phyloP scores from a whole-genome alignment of 257 asterid genomes.

The Datura wrightii region DNA sequence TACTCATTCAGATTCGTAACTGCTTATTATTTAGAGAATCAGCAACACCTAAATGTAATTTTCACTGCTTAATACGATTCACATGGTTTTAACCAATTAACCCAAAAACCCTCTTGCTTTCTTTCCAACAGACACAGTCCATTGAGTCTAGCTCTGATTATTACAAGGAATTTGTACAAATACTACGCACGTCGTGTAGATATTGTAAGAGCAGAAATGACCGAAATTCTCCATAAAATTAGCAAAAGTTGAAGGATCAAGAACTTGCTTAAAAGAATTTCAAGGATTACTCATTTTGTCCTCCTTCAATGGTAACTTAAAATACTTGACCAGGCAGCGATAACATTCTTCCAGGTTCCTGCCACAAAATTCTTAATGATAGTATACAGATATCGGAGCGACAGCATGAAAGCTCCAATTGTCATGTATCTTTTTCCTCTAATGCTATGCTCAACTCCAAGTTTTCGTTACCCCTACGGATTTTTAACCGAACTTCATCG shows the following conservation, averaged over 20 bases:
- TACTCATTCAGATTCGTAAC: not conserved
- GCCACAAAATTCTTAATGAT: not conserved
- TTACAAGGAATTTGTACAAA: not conserved
- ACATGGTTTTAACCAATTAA: too few relatives aligned
- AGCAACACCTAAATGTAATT: too few relatives aligned
- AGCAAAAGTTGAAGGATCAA: not conserved
- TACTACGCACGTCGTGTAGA: not conserved
- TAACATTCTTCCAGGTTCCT: not conserved
- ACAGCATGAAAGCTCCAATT: not conserved
- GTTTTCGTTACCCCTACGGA: constrained; percentile 62
- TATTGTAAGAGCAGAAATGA: not conserved
- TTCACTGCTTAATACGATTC: too few relatives aligned
- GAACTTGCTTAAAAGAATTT: not conserved
- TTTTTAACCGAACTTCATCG: constrained; percentile 66
- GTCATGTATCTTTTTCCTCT: constrained; percentile 61
- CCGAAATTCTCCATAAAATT: not conserved
- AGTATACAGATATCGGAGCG: not conserved
- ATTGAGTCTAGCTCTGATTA: too few relatives aligned
- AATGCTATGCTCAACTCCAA: constrained; percentile 69
- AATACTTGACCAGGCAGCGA: not conserved
- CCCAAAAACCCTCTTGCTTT: too few relatives aligned
- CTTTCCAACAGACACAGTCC: too few relatives aligned
- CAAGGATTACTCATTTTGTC: not conserved
- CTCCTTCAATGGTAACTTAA: not conserved
- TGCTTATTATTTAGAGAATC: too few relatives aligned